Evolutionary conservation across 2,329 filamentous ascomycete genomes (phyloP), one percentile per base, ranked within the genome.

Genomic region (Fulvia fulva): DNA sequence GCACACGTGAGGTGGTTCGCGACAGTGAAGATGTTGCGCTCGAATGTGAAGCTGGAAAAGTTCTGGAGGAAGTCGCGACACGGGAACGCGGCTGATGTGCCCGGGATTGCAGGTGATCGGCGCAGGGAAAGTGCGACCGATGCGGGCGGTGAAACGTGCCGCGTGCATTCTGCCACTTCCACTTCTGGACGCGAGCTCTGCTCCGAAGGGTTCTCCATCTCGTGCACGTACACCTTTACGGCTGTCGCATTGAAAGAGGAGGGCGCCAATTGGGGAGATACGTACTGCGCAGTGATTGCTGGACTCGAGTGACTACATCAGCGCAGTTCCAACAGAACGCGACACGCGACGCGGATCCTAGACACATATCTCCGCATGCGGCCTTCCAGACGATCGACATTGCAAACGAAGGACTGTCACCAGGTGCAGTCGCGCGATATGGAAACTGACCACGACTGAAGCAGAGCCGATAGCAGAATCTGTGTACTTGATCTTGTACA

Each of bases 21-120:
- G 25, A 50, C 47, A 32, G 26, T 65, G 63, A 61, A 59, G 55
- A 32, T 50, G 55, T 21, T 26, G 32, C 11, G 23, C 16, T 21
- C 28, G 4, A 46, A 55, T 47, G 53, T 55, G 43, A 52, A 55
- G 41, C 53, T 47, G 7, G 26, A 53, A 57, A 51, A 45, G 19
- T 52, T 52, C 34, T 23, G 12, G 30, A 41, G 26, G 45, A 49
- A 51, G 46, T 30, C 14, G 30, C 45, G 52, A n/a, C 14, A 2
- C 5, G n/a, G 34, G 34, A 23, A 21, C 32, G 32, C 22, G 23
- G 25, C 12, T 3, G 25, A 16, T 26, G 23, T 16, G 8, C 37
- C 37, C 14, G 37, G 37, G 37, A 7, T n/a, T n/a, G 5, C 7
- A 5, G 22, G 34, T 11, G 52, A 55, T 55, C 52, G 53, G 19